Conservation (phyloP, 164 flowering plant genomes). For the Magnolia changhungtana region DNA sequence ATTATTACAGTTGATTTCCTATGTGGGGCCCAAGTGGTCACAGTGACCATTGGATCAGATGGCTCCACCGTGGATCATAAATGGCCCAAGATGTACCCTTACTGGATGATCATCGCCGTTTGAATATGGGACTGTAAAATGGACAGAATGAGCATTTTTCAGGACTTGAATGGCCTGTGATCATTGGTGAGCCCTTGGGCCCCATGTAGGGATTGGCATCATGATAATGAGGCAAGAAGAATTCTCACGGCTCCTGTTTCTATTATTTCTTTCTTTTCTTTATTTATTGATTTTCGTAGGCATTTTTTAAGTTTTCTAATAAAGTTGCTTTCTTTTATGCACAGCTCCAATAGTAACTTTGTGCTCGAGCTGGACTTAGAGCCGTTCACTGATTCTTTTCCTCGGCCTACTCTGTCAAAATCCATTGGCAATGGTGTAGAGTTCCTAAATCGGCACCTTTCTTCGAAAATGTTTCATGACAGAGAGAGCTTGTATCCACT, state of each 20-base stretch:
- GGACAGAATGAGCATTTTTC: no score
- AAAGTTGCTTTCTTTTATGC: conserved; percentile 11
- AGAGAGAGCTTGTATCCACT: conserved; percentile 85
- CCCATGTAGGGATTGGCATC: no score
- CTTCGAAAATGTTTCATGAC: conserved; percentile 93
- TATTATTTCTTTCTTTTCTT: background rate
- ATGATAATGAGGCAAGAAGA: no score
- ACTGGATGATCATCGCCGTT: no score
- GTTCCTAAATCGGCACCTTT: conserved; percentile 93
- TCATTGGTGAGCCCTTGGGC: no score
- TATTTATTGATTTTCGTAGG: background rate
- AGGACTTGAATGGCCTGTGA: no score
- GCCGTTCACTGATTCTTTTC: conserved; percentile 83
- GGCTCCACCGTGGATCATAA: no score
- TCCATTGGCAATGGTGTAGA: conserved; percentile 96
- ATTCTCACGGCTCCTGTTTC: background rate
- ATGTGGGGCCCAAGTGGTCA: no score
- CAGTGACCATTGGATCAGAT: no score
- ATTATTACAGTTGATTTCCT: no score
- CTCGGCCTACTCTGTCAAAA: conserved; percentile 76
- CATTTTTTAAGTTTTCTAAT: background rate
- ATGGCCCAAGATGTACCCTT: no score
- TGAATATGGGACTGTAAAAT: no score
- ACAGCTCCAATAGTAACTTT: conserved; percentile 70
- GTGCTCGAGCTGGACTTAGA: conserved; percentile 94